Conservation (phyloP, 169 alveolate species). For the Plasmodium billcollinsi region DNA sequence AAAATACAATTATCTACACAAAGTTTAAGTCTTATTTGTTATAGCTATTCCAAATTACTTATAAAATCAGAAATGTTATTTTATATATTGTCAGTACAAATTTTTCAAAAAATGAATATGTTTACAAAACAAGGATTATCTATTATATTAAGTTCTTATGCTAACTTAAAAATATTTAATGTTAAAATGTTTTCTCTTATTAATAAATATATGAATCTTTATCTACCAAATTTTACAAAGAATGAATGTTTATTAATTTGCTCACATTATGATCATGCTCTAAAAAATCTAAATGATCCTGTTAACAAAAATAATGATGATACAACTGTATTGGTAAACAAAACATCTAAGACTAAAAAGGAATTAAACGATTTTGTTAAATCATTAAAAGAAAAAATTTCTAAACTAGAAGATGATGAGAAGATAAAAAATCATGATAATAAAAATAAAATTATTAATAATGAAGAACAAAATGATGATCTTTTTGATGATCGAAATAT, state of each 20-base stretch:
- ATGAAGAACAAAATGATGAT: slow-evolving; percentile 10
- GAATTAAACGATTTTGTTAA: slow-evolving; percentile 25
- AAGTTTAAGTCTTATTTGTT: slow-evolving; percentile 72
- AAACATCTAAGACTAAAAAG: slow-evolving; percentile 31
- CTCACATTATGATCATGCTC: slow-evolving; percentile 32
- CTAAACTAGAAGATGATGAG: not conserved
- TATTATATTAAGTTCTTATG: slow-evolving; percentile 38
- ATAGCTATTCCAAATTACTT: slow-evolving; percentile 55
- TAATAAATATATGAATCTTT: slow-evolving; percentile 54
- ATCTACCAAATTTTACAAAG: slow-evolving; percentile 20
- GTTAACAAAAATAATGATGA: not conserved
- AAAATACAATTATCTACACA: slow-evolving; percentile 67
- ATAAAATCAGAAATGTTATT: slow-evolving; percentile 71
- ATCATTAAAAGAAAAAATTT: slow-evolving; percentile 18
- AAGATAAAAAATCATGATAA: not conserved
- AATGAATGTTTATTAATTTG: slow-evolving; percentile 45
- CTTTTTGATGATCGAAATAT: slow-evolving; percentile 18
- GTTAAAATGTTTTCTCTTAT: slow-evolving; percentile 51
- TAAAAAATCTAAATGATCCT: slow-evolving; percentile 32
- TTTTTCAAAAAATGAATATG: slow-evolving; percentile 53
- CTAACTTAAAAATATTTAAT: slow-evolving; percentile 66
- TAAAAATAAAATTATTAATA: not conserved
- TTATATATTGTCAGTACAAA: slow-evolving; percentile 59
- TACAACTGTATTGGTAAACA: not conserved
- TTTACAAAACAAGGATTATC: slow-evolving; percentile 67